Percentiles rank a stretch among this genome's conserved stretches.
These are phyloP conservation scores for Seminavis robusta DNA, from an alignment of 108 stramenopile species.

Conservation along the genomic window DNA sequence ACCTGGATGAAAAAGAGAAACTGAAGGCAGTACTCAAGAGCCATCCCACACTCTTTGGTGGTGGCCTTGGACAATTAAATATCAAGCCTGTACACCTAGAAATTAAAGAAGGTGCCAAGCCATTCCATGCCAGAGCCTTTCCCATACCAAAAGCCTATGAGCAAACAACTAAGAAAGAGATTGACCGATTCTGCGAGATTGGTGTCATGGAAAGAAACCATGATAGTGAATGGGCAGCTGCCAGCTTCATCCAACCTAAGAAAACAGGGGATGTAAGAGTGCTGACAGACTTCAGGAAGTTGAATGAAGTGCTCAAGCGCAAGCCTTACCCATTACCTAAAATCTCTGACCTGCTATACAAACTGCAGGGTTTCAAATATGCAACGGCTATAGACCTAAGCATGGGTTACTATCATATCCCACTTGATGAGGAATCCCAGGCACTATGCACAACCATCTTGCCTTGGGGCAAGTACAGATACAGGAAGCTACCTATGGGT, in stretches of 20 bases:
- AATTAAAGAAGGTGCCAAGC: constrained; percentile 31
- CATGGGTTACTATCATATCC: constrained; percentile 47
- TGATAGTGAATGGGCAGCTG: constrained; percentile 17
- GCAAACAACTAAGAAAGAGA: constrained; percentile 20
- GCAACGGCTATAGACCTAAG: constrained; percentile 40
- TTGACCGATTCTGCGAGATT: constrained; percentile 13
- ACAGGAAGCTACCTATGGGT: constrained; percentile 39
- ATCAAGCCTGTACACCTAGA: constrained; percentile 25
- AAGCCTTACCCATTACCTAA: constrained; percentile 43
- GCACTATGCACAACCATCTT: constrained; percentile 28
- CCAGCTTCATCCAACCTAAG: constrained; percentile 18
- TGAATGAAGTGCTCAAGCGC: constrained; percentile 31
- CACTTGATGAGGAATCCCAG: constrained; percentile 3
- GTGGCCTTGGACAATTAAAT: constrained; percentile 28
- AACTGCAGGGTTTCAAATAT: constrained; percentile 34
- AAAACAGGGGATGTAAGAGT: constrained; percentile 17
- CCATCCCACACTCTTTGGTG: constrained; percentile 34
- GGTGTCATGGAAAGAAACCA: constrained; percentile 10
- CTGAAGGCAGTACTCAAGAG: no score
- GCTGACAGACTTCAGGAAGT: constrained; percentile 26
- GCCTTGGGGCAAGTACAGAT: constrained; percentile 46
- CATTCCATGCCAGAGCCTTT: constrained; percentile 25
- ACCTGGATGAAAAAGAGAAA: background rate
- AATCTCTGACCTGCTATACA: constrained; percentile 29
- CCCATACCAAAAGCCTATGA: constrained; percentile 30